Base-by-base conservation (phyloP, 352 stramenopile species). In the Pythium sp. region DNA sequence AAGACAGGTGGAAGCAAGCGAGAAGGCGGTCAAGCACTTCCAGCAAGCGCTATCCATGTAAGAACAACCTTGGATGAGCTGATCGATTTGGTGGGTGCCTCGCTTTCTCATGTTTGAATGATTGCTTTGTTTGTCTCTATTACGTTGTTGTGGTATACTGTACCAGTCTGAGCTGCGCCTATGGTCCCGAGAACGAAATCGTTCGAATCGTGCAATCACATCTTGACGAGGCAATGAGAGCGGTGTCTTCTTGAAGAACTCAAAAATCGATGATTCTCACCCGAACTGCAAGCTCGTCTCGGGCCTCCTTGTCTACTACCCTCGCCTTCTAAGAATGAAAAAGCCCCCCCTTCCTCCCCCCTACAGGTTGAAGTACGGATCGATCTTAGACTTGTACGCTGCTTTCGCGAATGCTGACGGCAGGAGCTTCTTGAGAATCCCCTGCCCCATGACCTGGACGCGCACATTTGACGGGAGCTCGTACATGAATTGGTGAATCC, bases 331-430 rank as follows among this genome's bases (percentile, higher is more conserved):
- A 32, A 32, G 28, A 36, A 36, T 36, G 32, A 36, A 36, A 36
- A 36, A 5, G n/a, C n/a, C n/a, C n/a, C n/a, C n/a, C n/a, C 32
- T 36, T 5, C 32, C 3, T 5, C 32, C 20, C 3, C 32, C 32
- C 20, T 77, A 91, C 56, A 91, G 59, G 56, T 91, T 87, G 59
- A 81, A 94, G 57, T 91, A 91, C 55, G 84, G 82, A 55, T 94
- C 82, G 36, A 94, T 79, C 54, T 86, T 87, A 9, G 81, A 65
- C 68, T 89, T 90, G 79, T 93, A 93, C 53, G 74, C 68, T 34
- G 82, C 82, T 58, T 87, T 86, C 9, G 84, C 82, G 58, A 84
- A 93, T 15, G 85, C 81, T 0, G 73, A 87, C 8, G 85, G 85
- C 1, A 93, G 67, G 8, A 93, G 69, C 53, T 89, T 87, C 1